Percentiles rank a stretch among this genome's conserved stretches.
Conservation (phyloP, 768 basidiomycete species). For the Cantharellus cinnabarinus region DNA sequence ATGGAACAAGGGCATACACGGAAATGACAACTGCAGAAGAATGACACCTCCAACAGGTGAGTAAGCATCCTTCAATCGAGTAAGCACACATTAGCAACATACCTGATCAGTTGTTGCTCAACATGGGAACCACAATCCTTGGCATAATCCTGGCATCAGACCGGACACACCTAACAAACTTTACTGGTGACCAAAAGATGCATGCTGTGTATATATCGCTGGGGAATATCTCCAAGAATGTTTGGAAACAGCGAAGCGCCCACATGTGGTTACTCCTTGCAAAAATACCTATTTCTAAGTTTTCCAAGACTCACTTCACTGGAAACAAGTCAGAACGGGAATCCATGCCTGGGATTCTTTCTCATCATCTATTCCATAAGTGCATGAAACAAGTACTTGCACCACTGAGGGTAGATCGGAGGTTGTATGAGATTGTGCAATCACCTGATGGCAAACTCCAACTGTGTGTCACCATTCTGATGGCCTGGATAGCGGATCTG, state of each 20-base stretch:
- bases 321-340: background rate
- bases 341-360: background rate
- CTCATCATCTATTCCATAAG: background rate
- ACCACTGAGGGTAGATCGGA: background rate
- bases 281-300: constrained; percentile 14
- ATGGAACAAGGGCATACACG: too few species aligned
- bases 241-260: constrained; percentile 18
- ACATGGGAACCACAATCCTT: constrained; percentile 13
- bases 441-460: constrained; percentile 13
- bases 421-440: constrained; percentile 2
- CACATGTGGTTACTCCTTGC: constrained; percentile 15
- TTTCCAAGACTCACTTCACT: constrained; percentile 13
- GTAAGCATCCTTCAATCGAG: too few species aligned
- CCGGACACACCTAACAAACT: constrained; percentile 22
- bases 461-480: background rate
- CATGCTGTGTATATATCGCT: constrained; percentile 28
- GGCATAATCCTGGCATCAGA: constrained; percentile 28
- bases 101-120: too few species aligned
- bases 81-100: too few species aligned
- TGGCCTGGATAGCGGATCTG: constrained; percentile 24
- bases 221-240: constrained; percentile 24
- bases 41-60: too few species aligned
- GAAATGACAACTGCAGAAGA: too few species aligned
- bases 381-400: constrained; percentile 1
- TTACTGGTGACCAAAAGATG: constrained; percentile 21